A percentile compares a stretch with the other conserved stretches of the same genome.
These are phyloP conservation scores for Adansonia rubrostipa DNA, from an alignment of 441 rosid species.

Conservation along the genomic window DNA sequence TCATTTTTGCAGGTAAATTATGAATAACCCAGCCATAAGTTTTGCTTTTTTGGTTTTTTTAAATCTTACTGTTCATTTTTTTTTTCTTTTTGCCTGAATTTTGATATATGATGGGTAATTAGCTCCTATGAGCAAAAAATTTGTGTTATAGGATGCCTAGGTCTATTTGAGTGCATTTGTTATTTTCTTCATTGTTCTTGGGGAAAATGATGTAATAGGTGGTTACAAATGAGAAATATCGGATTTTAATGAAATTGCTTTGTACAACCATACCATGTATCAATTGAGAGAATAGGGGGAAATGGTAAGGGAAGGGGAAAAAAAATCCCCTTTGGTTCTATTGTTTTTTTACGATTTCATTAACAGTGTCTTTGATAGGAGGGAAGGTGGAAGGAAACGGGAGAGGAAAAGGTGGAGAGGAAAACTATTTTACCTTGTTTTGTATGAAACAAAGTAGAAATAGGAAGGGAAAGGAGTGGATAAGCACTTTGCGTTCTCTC, in stretches of 20 bases:
- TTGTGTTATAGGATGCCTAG: neutral
- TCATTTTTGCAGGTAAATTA: constrained; percentile 56
- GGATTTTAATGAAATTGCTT: neutral
- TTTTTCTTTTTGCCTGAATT: neutral
- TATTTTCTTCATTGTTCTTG: neutral
- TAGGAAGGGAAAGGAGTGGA: neutral
- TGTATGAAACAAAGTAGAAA: neutral
- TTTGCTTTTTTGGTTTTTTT: neutral
- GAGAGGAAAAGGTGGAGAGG: neutral
- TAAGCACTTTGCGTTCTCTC: neutral
- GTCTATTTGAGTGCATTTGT: neutral
- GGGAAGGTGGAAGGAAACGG: neutral
- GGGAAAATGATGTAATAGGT: neutral
- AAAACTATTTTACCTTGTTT: neutral
- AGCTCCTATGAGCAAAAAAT: neutral
- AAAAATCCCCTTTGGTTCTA: neutral
- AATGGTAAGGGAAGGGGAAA: neutral
- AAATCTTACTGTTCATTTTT: neutral
- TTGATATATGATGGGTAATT: neutral
- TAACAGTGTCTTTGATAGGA: neutral
- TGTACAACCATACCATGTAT: neutral
- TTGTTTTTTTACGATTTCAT: neutral
- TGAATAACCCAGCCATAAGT: constrained; percentile 20
- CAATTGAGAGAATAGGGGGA: neutral
- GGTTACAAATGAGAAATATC: neutral